Evolutionary conservation across 2,329 filamentous ascomycete genomes (phyloP).

Genomic region (Xylariaceae sp.): DNA sequence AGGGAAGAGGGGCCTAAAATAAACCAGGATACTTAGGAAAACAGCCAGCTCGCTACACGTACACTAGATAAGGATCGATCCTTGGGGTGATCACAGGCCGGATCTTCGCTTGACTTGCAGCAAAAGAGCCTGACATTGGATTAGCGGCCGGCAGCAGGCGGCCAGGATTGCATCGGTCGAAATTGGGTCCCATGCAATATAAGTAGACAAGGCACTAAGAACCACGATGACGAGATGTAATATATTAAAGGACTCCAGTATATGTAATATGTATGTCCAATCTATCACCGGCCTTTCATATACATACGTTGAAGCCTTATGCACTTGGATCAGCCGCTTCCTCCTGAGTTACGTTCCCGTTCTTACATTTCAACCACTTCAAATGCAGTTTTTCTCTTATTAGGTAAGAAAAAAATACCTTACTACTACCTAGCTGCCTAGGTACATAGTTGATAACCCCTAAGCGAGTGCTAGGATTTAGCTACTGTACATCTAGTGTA

Average conservation of each 20-base stretch:
- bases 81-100: slow-evolving; percentile 1
- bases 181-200: neutral
- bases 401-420: too few species aligned
- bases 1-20: too few species aligned
- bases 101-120: slow-evolving; percentile 1
- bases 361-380: neutral
- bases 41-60: neutral
- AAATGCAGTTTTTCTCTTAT: neutral
- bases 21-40: too few species aligned
- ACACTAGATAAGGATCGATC: too few species aligned
- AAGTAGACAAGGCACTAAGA: neutral
- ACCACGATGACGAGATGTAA: neutral
- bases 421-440: neutral
- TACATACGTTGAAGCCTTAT: neutral
- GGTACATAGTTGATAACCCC: neutral
- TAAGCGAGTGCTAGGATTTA: neutral
- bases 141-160: neutral
- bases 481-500: too few species aligned
- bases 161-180: neutral
- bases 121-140: neutral
- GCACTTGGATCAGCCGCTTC: too few species aligned
- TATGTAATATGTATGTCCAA: neutral
- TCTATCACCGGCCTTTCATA: neutral
- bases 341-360: neutral
- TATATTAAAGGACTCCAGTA: neutral